Percentiles rank a stretch among this genome's conserved stretches.
phyloP scores from a whole-genome alignment of 805 yeast species.

The Lipomyces kockii region DNA sequence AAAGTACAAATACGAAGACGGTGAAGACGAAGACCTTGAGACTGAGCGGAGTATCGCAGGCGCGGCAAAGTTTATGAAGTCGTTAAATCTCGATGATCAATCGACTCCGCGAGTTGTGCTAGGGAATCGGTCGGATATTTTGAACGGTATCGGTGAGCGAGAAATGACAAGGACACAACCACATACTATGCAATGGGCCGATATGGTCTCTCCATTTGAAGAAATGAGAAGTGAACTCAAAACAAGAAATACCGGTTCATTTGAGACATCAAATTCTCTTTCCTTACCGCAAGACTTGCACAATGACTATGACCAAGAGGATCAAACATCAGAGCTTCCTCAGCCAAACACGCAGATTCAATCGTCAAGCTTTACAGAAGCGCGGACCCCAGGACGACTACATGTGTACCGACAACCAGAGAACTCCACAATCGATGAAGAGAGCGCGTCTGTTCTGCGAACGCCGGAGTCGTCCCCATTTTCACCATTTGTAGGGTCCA shows the following conservation, averaged over 20 bases:
- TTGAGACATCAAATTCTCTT: slow-evolving; percentile 24
- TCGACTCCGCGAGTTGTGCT: slow-evolving; percentile 23
- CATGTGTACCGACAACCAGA: slow-evolving; percentile 22
- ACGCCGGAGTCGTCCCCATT: slow-evolving; percentile 35
- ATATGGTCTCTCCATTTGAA: slow-evolving; percentile 33
- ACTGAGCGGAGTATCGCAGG: slow-evolving; percentile 24
- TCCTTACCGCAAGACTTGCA: slow-evolving; percentile 13
- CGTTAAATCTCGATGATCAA: slow-evolving; percentile 24
- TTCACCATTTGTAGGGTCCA: slow-evolving; percentile 33
- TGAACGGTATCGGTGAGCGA: neutral
- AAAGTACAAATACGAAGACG: slow-evolving; percentile 7
- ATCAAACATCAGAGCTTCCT: slow-evolving; percentile 18
- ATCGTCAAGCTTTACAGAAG: neutral
- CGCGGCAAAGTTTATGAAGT: slow-evolving; percentile 24
- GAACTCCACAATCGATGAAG: slow-evolving; percentile 32
- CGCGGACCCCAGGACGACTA: slow-evolving; percentile 10
- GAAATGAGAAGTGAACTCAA: slow-evolving; percentile 27
- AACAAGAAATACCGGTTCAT: neutral
- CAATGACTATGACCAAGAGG: slow-evolving; percentile 11
- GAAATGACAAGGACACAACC: neutral
- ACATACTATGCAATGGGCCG: slow-evolving; percentile 27
- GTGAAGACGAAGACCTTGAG: slow-evolving; percentile 28
- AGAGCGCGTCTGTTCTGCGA: slow-evolving; percentile 21
- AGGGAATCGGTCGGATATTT: slow-evolving; percentile 18
- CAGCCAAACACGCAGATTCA: slow-evolving; percentile 6